phyloP scores from a whole-genome alignment of 116 monocot species.

The Trichopus zeylanicus region DNA sequence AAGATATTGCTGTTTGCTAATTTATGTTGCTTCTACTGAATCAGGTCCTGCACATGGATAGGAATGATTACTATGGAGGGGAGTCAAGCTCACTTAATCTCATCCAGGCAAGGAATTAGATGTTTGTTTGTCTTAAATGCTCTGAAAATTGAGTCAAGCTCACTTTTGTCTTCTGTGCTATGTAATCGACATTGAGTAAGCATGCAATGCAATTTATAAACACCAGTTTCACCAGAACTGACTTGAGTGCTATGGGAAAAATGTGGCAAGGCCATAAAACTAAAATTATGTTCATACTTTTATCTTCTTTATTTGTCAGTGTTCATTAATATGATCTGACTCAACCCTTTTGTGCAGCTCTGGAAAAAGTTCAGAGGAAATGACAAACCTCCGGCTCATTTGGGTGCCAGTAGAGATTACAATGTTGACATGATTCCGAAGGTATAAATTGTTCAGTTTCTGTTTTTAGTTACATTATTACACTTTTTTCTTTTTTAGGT shows the following conservation, averaged over 20 bases:
- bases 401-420: constrained; percentile 88
- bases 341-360: constrained; percentile 42
- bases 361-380: too few species aligned
- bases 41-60: too few species aligned
- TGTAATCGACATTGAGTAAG: too few species aligned
- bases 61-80: too few species aligned
- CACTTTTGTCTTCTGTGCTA: too few species aligned
- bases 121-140: background rate
- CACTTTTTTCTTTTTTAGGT: too few species aligned
- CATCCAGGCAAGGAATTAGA: constrained; percentile 50
- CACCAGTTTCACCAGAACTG: too few species aligned
- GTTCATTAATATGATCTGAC: background rate
- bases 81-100: constrained; percentile 92
- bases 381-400: constrained; percentile 69
- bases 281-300: background rate
- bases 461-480: background rate
- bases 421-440: constrained; percentile 97
- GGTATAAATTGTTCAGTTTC: constrained; percentile 21
- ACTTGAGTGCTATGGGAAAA: too few species aligned
- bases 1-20: too few species aligned
- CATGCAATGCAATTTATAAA: too few species aligned
- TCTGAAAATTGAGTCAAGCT: too few species aligned
- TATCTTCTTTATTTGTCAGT: background rate
- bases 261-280: background rate
- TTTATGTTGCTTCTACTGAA: background rate